Base-by-base conservation (phyloP, 208 protist species). In the Acanthamoeba sp. region DNA sequence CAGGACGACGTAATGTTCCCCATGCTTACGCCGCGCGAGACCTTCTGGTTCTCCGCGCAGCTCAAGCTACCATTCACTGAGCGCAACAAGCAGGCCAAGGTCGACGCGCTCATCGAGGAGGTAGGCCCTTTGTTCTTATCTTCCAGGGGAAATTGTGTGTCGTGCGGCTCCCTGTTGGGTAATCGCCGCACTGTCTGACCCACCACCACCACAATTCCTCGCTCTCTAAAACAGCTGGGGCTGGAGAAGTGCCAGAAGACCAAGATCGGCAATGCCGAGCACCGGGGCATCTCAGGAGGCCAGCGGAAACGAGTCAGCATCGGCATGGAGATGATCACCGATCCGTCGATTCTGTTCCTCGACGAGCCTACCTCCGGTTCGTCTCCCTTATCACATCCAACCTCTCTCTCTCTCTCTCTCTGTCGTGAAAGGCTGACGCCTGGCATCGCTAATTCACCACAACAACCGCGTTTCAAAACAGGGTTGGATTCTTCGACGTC, bases 281-380 rank as follows among this genome's bases (percentile, higher is more conserved):
- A 1, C 12, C 80, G 66, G 29, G 95, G 95, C 42, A 94, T 94
- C 27, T 94, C 92, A 6, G 76, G 76, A 45, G 96, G 96, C 0
- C 91, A 97, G 95, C 93, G 88, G 24, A 97, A 97, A 78, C 71
- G 96, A 3, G 91, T 95, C 22, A 95, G 94, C 78, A 96, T 97
- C 40, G 96, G 95, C 55, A 94, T 95, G 32, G 96, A 97, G 95
- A 71, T 97, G 52, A 85, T 97, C 38, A 94, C 62, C 27, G 48
- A 95, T 16, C 95, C 95, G 1, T 84, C 42, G 29, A 85, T 97
- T 9, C 64, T 96, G n/a, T 95, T 96, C 64, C 87, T 96, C 32
- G 95, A 96, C 42, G 95, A 96, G 32, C 94, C 95, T 5, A 96
- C 95, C 27, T 90, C 90, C 2, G 91, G 95, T 88, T 6, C 48